phyloP scores from a whole-genome alignment of 768 basidiomycete genomes.

The Phlebiopsis gigantea region DNA sequence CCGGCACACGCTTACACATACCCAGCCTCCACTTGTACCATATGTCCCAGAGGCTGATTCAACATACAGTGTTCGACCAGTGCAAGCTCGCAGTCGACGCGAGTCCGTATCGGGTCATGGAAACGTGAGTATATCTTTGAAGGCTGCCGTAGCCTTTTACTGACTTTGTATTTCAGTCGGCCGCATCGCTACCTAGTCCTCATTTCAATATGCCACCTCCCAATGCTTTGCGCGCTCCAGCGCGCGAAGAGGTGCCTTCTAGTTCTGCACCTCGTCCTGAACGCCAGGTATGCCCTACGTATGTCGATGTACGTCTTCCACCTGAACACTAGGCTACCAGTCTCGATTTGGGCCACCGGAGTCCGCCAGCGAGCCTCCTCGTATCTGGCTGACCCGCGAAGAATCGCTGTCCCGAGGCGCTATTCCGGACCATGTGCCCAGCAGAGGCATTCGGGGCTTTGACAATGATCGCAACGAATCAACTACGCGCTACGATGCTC shows the following conservation, averaged over 20 bases:
- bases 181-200: neutral
- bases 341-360: constrained; percentile 13
- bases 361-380: constrained; percentile 5
- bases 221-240: neutral
- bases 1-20: neutral
- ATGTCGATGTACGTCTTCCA: neutral
- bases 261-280: neutral
- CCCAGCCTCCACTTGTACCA: neutral
- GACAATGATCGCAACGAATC: neutral
- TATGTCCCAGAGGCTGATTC: neutral
- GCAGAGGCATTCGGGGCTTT: neutral
- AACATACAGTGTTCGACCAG: neutral
- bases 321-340: constrained; percentile 3
- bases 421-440: neutral
- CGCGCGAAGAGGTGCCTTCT: neutral
- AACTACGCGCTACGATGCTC: neutral
- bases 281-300: neutral
- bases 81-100: neutral
- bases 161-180: neutral
- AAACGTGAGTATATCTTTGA: neutral
- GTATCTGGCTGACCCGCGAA: constrained; percentile 22
- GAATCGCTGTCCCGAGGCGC: constrained; percentile 11
- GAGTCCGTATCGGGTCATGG: neutral
- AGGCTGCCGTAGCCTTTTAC: neutral
- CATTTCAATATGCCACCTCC: neutral